Conservation (phyloP, 192 early-diverging fungal species). For the Oehlia diaphana region DNA sequence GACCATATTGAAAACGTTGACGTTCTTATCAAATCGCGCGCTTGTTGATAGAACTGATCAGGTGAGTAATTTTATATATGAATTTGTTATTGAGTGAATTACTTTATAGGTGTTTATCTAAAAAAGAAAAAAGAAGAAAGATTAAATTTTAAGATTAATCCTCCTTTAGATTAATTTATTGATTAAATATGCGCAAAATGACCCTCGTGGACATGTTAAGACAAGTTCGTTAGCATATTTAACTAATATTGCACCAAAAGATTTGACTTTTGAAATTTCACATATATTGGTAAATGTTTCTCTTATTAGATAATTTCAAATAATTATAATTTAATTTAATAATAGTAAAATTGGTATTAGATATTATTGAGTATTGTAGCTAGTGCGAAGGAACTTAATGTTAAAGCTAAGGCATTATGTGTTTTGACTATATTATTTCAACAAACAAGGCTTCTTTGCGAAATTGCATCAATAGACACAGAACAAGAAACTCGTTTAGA, state of each 20-base stretch:
- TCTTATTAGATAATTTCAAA: background rate
- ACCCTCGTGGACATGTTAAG: background rate
- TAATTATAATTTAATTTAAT: background rate
- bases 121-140: background rate
- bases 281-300: constrained; percentile 9
- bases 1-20: constrained; percentile 17
- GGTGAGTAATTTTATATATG: background rate
- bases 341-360: background rate
- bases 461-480: background rate
- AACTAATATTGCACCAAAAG: background rate
- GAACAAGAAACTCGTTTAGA: constrained; percentile 3
- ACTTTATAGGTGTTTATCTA: background rate
- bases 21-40: constrained; percentile 18
- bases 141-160: background rate
- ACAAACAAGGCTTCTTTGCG: background rate
- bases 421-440: constrained; percentile 15
- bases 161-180: constrained; percentile 14
- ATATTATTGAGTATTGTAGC: constrained; percentile 1
- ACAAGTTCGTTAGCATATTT: constrained; percentile 4
- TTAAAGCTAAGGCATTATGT: constrained; percentile 9
- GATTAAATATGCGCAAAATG: background rate
- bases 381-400: background rate
- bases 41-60: constrained; percentile 11
- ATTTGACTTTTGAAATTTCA: background rate
- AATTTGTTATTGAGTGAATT: background rate